Conservation (phyloP, 441 rosid genomes). For the Metrosideros polymorpha region DNA sequence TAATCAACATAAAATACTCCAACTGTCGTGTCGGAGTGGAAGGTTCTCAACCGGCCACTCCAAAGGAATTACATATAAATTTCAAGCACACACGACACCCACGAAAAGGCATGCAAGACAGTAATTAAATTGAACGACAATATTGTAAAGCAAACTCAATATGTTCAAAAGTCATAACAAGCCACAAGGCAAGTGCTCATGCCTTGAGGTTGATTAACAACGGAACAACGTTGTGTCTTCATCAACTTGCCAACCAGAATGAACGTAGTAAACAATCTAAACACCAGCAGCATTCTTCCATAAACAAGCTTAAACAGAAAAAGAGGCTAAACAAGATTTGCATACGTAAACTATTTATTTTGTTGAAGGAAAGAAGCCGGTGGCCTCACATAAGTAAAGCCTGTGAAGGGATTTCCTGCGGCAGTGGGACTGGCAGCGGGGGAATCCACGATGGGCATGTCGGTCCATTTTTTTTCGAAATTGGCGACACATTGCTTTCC, state of each 20-base stretch:
- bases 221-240: neutral
- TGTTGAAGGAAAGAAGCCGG: constrained; percentile 45
- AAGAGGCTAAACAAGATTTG: neutral
- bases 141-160: neutral
- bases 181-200: neutral
- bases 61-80: neutral
- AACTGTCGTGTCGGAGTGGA: neutral
- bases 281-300: neutral
- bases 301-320: neutral
- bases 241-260: neutral
- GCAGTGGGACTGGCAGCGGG: constrained; percentile 77
- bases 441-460: constrained; percentile 68
- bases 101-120: neutral
- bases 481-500: constrained; percentile 84
- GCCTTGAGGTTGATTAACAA: neutral
- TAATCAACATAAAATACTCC: neutral
- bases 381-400: constrained; percentile 71
- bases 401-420: constrained; percentile 48
- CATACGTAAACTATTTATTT: neutral
- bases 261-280: neutral
- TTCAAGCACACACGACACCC: neutral
- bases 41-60: neutral
- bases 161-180: neutral
- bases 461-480: constrained; percentile 82
- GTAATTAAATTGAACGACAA: neutral